phyloP scores from a whole-genome alignment of 1,284 basidiomycete species.

The Ustilago hordei region DNA sequence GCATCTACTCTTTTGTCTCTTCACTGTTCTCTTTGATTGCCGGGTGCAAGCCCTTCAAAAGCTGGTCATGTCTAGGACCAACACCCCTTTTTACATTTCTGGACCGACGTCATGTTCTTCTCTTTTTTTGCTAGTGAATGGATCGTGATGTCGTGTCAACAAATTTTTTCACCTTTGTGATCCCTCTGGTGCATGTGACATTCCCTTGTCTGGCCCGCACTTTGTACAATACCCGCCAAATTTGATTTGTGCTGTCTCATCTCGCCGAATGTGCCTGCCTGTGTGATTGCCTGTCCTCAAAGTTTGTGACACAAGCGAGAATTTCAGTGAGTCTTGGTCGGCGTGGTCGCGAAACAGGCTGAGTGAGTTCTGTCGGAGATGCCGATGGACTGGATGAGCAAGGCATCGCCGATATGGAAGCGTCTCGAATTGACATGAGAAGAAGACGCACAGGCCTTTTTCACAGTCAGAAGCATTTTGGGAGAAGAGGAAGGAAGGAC shows the following conservation, averaged over 20 bases:
- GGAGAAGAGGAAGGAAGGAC: background rate
- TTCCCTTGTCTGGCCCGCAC: slow-evolving; percentile 11
- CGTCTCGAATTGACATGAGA: background rate
- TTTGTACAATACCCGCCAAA: slow-evolving; percentile 48
- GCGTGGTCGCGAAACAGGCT: background rate
- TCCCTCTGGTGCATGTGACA: slow-evolving; percentile 19
- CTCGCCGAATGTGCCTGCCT: background rate
- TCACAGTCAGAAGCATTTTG: background rate
- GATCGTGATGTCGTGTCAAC: slow-evolving; percentile 34
- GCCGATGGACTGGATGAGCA: background rate
- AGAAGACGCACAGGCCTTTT: slow-evolving; percentile 22
- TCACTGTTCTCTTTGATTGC: slow-evolving; percentile 4
- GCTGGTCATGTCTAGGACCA: slow-evolving; percentile 32
- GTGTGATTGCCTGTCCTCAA: slow-evolving; percentile 1
- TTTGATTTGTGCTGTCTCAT: slow-evolving; percentile 15
- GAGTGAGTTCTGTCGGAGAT: background rate
- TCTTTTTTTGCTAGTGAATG: slow-evolving; percentile 34
- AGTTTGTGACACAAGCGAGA: background rate
- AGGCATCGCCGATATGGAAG: background rate
- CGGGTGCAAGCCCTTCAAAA: slow-evolving; percentile 33
- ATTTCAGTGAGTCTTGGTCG: background rate
- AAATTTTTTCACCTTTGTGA: slow-evolving; percentile 15
- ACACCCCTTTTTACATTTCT: slow-evolving; percentile 25
- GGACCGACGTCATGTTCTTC: slow-evolving; percentile 40
- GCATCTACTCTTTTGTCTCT: slow-evolving; percentile 20